Percentiles rank a stretch among this genome's conserved stretches.
phyloP scores from a whole-genome alignment of 371 early-diverging fungal genomes.

The Mortierella sp. region DNA sequence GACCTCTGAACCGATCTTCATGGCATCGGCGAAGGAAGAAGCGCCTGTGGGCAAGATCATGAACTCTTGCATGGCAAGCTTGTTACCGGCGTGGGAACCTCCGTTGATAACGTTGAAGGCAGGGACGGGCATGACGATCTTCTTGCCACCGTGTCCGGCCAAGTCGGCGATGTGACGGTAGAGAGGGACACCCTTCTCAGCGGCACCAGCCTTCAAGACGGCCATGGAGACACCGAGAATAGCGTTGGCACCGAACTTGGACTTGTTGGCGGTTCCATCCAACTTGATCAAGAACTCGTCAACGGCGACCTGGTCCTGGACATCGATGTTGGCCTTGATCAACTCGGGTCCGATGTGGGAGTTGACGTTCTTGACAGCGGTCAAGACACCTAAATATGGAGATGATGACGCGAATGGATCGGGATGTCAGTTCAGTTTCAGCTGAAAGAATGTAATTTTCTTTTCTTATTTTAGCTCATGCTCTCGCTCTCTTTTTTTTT shows the following conservation, averaged over 20 bases:
- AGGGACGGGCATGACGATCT: constrained; percentile 98
- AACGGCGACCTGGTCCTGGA: constrained; percentile 89
- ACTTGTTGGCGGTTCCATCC: constrained; percentile 97
- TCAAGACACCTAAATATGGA: constrained; percentile 79
- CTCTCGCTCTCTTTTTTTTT: constrained; percentile 2
- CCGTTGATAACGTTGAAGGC: constrained; percentile 99
- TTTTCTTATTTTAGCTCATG: not conserved
- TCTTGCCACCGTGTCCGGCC: no score
- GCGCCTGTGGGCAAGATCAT: constrained; percentile 99
- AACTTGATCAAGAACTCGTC: constrained; percentile 92
- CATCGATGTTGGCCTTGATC: constrained; percentile 79
- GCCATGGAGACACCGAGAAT: constrained; percentile 99
- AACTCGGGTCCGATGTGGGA: constrained; percentile 87
- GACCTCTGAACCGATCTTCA: constrained; percentile 98
- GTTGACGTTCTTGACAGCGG: constrained; percentile 96
- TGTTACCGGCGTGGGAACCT: constrained; percentile 99
- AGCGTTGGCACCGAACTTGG: constrained; percentile 98
- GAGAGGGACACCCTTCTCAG: no score
- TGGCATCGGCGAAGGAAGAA: constrained; percentile 92
- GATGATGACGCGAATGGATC: not conserved
- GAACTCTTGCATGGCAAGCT: constrained; percentile 99
- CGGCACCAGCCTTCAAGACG: no score
- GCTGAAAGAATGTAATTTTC: no score
- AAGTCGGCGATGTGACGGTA: no score
- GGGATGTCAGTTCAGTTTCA: not conserved